Percentiles rank a stretch among this genome's conserved stretches.
These are phyloP conservation scores for Hypoxylon rickii DNA, from an alignment of 495 filamentous ascomycete genomes.

Conservation along the genomic window DNA sequence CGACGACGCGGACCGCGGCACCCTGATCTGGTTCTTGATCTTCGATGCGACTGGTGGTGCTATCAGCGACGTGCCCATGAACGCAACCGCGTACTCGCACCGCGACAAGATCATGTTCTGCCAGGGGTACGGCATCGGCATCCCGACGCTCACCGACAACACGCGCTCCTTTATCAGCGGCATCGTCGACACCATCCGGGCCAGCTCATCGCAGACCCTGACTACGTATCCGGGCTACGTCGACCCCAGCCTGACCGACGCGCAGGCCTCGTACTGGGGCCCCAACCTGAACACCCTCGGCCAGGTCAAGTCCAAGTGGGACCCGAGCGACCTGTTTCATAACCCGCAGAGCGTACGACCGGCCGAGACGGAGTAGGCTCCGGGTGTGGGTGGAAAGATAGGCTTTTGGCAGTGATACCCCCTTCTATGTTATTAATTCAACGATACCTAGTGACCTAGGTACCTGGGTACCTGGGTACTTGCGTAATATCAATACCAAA, in stretches of 20 bases:
- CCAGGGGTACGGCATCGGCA: conserved; percentile 61
- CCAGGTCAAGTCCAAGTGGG: conserved; percentile 57
- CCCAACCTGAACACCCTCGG: conserved; percentile 51
- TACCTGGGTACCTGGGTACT: too few relatives aligned
- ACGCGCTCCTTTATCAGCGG: conserved; percentile 54
- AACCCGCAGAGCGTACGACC: conserved; percentile 66
- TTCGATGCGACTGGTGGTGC: conserved; percentile 61
- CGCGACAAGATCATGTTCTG: conserved; percentile 62
- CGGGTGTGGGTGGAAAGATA: neutral
- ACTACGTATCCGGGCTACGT: conserved; percentile 74
- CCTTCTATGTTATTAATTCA: too few relatives aligned
- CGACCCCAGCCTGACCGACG: conserved; percentile 59
- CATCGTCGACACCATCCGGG: conserved; percentile 48
- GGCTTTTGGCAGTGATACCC: conserved; percentile 28
- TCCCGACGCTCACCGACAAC: conserved; percentile 46
- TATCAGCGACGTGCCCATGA: conserved; percentile 49
- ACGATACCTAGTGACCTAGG: too few relatives aligned
- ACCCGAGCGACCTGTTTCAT: conserved; percentile 62
- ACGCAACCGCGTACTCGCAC: conserved; percentile 61
- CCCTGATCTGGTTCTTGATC: conserved; percentile 60
- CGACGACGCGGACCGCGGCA: conserved; percentile 51
- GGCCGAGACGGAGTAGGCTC: conserved; percentile 39
- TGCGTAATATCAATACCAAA: too few relatives aligned
- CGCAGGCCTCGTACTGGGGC: conserved; percentile 63
- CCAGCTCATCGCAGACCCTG: conserved; percentile 41